Base-by-base conservation (phyloP, 108 stramenopile species). In the Cyclotella baltica region DNA sequence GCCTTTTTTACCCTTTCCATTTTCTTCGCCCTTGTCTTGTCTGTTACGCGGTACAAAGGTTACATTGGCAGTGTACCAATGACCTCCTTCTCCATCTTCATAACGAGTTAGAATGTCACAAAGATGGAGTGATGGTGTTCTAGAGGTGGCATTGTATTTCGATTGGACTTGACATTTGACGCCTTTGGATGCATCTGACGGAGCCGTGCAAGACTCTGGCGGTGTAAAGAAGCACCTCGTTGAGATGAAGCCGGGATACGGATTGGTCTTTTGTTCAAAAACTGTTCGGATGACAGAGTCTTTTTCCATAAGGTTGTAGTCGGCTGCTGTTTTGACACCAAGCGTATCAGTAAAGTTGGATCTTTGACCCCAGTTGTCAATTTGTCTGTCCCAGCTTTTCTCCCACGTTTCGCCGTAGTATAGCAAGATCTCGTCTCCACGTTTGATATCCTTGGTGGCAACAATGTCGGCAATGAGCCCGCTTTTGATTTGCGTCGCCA, bases 371-470 rank as follows among this genome's bases (percentile, higher is more conserved):
- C 83, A 93, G 29, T 80, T 22, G 19, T 72, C 38, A 6, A 87
- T 77, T 59, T 89, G 87, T 22, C 62, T 56, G 4, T 87, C 71
- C 90, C 88, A 91, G 22, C 85, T 87, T 4, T 77, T 50, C 46
- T 90, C 89, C 90, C 90, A 93, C 2, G 83, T 81, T 58, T 86
- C 68, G 0, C 90, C 90, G 72, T 91, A 93, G 52, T 89, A 74
- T 51, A 91, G 66, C 57, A 88, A 81, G 1, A 93, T 69, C 67
- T 93, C 92, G 67, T 93, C 92, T 0, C 83, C 86, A 11, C 77
- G 72, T 34, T 67, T 36, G 51, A 93, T 85, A 57, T 88, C 86
- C 43, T 75, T 67, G 0, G 86, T 66, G 13, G 91, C 86, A 2
- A 88, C 61, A 9, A 88, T 71, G 59, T 93, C 89, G 68, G 90